Base-by-base conservation (phyloP, 192 early-diverging fungal species). In the Podila clonocystis region DNA sequence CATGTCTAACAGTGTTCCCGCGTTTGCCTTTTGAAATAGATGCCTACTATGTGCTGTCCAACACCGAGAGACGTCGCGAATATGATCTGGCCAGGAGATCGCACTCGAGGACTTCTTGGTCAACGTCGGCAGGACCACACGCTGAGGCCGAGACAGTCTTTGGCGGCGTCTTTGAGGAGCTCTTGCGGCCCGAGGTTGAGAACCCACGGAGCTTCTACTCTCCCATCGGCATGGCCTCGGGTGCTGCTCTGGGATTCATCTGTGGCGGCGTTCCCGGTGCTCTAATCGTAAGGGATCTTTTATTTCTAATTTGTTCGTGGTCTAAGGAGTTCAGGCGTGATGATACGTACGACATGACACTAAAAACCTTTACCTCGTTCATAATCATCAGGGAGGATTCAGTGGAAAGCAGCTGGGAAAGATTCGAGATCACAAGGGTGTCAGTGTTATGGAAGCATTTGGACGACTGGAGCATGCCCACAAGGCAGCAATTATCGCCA, bases 81-180 rank as follows among this genome's bases (percentile, higher is more conserved):
- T 92, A 92, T 80, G 91, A 90, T 78, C 59, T 33, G 33, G 73
- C 66, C 12, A 65, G 73, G 28, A 49, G 41, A 60, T 82, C 64
- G 1, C 74, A 45, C 9, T 63, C 67, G 20, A 26, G 48, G 22
- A 30, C 63, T 9, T 36, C 63, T 4, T 79, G 68, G 58, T 50
- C 67, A 7, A 22, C 72, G n/a, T 49, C 67, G 17, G 62, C 63
- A 9, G 24, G 57, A 20, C 50, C 58, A 11, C 84, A 82, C 30
- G 82, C 91, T 0, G 85, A 95, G 69, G 85, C 95, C 3, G 79
- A 90, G 9, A 33, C 71, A 29, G 82, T 95, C 50, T 96, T 96
- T 83, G 91, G 91, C 24, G 84, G 87, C 26, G 93, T 94, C 49
- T 94, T 96, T 84, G 93, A 94, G 64, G 94, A 95, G 60, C 78